Conservation (phyloP, 768 basidiomycete species). For the Boletus vermiculosoides region DNA sequence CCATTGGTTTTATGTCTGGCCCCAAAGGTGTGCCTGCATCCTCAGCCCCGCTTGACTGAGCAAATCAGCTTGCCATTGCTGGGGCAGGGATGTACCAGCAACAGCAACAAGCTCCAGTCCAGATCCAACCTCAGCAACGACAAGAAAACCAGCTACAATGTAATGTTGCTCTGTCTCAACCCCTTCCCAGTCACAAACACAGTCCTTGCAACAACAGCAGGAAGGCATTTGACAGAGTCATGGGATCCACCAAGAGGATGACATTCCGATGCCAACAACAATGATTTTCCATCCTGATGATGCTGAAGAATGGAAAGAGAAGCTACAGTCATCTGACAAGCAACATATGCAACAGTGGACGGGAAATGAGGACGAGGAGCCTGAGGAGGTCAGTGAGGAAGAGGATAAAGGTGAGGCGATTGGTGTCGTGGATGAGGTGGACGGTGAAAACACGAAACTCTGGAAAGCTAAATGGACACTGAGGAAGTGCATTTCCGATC, state of each 20-base stretch:
- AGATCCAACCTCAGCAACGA: conserved; percentile 26
- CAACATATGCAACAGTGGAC: conserved; percentile 35
- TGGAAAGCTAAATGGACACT: conserved; percentile 89
- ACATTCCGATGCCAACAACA: conserved; percentile 39
- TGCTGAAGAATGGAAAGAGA: conserved; percentile 84
- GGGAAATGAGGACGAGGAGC: conserved; percentile 56
- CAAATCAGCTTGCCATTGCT: conserved; percentile 34
- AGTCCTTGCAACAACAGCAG: conserved; percentile 20
- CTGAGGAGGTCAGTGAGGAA: conserved; percentile 67
- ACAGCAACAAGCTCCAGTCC: conserved; percentile 28
- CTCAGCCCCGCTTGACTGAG: conserved; percentile 52
- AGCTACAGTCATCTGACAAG: conserved; percentile 63
- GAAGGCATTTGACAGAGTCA: conserved; percentile 16
- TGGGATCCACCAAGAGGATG: conserved; percentile 14
- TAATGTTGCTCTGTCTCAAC: conserved; percentile 31
- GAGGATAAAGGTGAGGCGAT: conserved; percentile 63
- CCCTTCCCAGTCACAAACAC: conserved; percentile 28
- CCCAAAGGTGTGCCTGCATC: conserved; percentile 49
- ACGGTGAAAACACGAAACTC: conserved; percentile 66
- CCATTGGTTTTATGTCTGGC: conserved; percentile 50
- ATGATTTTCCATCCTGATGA: conserved; percentile 89
- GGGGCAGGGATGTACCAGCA: conserved; percentile 44
- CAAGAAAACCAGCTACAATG: conserved; percentile 34
- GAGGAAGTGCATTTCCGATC: conserved; percentile 66
- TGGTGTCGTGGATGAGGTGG: conserved; percentile 60